Evolutionary conservation across 2,329 filamentous ascomycete species (phyloP), one percentile per base, ranked within the genome.

Genomic region (Exophiala sp.): DNA sequence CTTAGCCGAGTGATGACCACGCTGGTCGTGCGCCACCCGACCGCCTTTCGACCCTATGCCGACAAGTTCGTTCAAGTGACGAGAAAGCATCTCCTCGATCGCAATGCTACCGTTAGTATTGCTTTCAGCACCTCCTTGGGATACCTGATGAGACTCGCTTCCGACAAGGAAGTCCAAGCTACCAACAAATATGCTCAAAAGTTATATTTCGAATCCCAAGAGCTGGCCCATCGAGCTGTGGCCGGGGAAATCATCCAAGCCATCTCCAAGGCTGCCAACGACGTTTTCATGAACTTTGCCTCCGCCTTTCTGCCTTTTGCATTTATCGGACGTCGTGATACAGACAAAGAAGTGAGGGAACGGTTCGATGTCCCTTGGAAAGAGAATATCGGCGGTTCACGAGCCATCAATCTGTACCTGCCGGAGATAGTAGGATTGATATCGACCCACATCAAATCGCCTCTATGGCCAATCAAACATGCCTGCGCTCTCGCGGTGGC

Each of bases 401-500:
- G 90, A 23, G 85, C 87, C 0, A 87, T 95, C 3, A 78, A 85
- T 40, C 78, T 95, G 1, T 95, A 95, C 64, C 77, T 95, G 5
- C 77, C 77, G 30, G 93, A 98, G 68, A 95, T 97, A 58, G 75
- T 86, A 2, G 70, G 68, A 0, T 74, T 97, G 1, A 79, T 83
- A 1, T 74, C 80, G 29, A 73, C 76, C 29, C 79, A 88, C 46
- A 73, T 97, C 6, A 83, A 86, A 27, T 89, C 86, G 1, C 79
- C 86, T 1, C 86, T 88, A 61, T 98, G 93, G 93, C 82, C 83
- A 1, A 79, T 97, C 49, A 93, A 94, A 66, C 91, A 97, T 61
- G 87, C 88, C 0, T 86, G 86, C 7, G 88, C 90, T 6, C 80
- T 93, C 51, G 81, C 89, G 0, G 79, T 91, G 8, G 88, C 88